phyloP scores from a whole-genome alignment of 2,329 filamentous ascomycete genomes.

The Penicillium sp. region DNA sequence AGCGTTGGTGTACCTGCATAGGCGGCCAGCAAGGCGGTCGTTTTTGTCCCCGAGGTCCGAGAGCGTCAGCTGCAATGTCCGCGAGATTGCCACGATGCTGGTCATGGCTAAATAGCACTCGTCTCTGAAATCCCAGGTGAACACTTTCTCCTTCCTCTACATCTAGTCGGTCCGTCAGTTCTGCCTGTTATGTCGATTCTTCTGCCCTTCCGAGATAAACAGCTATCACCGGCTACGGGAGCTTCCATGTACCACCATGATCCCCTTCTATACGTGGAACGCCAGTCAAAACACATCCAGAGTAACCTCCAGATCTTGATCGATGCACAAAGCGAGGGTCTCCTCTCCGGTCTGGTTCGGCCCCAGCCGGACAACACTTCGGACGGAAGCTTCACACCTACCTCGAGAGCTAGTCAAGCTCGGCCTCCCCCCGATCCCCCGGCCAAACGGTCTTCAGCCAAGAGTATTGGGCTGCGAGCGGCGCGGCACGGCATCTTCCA shows the following conservation, averaged over 20 bases:
- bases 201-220: constrained; percentile 24
- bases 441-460: constrained; percentile 36
- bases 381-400: constrained; percentile 42
- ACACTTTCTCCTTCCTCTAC: not conserved
- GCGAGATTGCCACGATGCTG: not conserved
- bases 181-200: constrained; percentile 29
- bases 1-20: not conserved
- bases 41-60: not conserved
- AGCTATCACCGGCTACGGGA: constrained; percentile 27
- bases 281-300: constrained; percentile 52
- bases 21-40: not conserved
- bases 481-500: constrained; percentile 54
- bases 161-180: not conserved
- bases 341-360: constrained; percentile 46
- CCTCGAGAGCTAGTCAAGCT: constrained; percentile 21
- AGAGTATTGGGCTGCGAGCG: constrained; percentile 49
- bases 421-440: constrained; percentile 36
- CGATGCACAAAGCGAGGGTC: constrained; percentile 56
- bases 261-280: constrained; percentile 48
- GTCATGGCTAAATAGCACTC: not conserved
- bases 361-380: constrained; percentile 43
- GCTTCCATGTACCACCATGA: constrained; percentile 33
- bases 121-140: not conserved
- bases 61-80: constrained; percentile 4
- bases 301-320: constrained; percentile 55